phyloP scores from a whole-genome alignment of 2,329 filamentous ascomycete species.

The Verticillium alfalfae region DNA sequence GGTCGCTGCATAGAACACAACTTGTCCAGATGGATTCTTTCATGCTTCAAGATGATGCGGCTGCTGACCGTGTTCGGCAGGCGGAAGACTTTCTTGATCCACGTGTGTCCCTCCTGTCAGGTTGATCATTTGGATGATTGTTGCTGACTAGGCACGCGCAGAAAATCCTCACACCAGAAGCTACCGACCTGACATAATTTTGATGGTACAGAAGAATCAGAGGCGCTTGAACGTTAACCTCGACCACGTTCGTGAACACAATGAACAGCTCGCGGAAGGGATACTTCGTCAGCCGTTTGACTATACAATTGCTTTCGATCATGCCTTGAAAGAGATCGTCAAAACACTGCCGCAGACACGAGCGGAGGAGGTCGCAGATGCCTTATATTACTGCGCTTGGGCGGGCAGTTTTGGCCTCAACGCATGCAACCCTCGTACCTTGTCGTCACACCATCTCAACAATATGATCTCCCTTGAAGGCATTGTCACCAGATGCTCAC shows the following conservation, averaged over 20 bases:
- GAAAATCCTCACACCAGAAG: constrained; percentile 54
- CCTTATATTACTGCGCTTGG: constrained; percentile 94
- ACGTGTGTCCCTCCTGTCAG: constrained; percentile 49
- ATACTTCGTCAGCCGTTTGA: constrained; percentile 85
- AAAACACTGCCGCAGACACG: constrained; percentile 71
- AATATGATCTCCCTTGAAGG: constrained; percentile 96
- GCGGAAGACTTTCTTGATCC: constrained; percentile 94
- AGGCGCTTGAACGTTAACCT: constrained; percentile 67
- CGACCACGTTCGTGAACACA: constrained; percentile 88
- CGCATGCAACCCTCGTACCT: constrained; percentile 87
- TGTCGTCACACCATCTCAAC: constrained; percentile 86
- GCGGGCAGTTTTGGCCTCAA: constrained; percentile 93
- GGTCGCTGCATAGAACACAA: neutral
- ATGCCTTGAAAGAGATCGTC: constrained; percentile 83
- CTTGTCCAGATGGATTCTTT: constrained; percentile 57
- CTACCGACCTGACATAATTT: constrained; percentile 84
- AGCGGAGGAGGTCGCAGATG: constrained; percentile 70
- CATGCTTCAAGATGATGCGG: constrained; percentile 78
- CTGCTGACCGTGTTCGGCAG: constrained; percentile 75
- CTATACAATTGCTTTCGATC: constrained; percentile 81
- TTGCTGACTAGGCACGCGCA: constrained; percentile 14
- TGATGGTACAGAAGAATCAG: constrained; percentile 65
- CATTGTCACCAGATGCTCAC: constrained; percentile 92
- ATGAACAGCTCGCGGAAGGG: constrained; percentile 69
- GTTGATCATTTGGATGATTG: constrained; percentile 5